Evolutionary conservation across 495 filamentous ascomycete genomes (phyloP).

Genomic region (Penicillium angulare): DNA sequence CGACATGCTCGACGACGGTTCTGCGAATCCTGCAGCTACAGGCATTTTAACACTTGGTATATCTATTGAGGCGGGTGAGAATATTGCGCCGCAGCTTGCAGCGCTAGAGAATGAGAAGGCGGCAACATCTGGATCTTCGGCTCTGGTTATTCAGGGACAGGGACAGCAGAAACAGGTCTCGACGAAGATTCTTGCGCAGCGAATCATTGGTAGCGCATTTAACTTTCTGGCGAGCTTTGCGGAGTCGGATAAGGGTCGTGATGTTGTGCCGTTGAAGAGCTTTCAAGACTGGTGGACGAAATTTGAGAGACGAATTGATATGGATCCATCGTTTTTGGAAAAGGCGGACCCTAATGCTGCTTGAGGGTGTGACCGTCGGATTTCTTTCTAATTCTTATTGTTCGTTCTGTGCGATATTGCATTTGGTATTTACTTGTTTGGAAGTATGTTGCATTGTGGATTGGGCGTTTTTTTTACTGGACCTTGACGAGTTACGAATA

Average conservation of each 20-base stretch:
- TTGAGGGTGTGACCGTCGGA: background rate
- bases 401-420: background rate
- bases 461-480: too few relatives aligned
- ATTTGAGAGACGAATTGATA: conserved; percentile 84
- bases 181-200: conserved; percentile 79
- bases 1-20: conserved; percentile 45
- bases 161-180: conserved; percentile 41
- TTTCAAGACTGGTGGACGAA: conserved; percentile 98
- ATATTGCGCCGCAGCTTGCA: conserved; percentile 66
- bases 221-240: conserved; percentile 93
- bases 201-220: conserved; percentile 96
- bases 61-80: conserved; percentile 71
- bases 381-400: too few relatives aligned
- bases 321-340: conserved; percentile 88
- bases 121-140: conserved; percentile 6
- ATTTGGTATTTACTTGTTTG: background rate
- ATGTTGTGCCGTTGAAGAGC: conserved; percentile 83
- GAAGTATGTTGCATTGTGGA: background rate
- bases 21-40: conserved; percentile 8
- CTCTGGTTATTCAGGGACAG: conserved; percentile 7
- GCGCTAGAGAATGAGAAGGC: conserved; percentile 47
- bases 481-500: too few relatives aligned
- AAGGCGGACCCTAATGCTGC: conserved; percentile 56
- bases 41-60: conserved; percentile 72
- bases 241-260: conserved; percentile 57